Evolutionary conservation across 495 filamentous ascomycete species (phyloP), one percentile per base, ranked within the genome.

Genomic region (Podospora comata): DNA sequence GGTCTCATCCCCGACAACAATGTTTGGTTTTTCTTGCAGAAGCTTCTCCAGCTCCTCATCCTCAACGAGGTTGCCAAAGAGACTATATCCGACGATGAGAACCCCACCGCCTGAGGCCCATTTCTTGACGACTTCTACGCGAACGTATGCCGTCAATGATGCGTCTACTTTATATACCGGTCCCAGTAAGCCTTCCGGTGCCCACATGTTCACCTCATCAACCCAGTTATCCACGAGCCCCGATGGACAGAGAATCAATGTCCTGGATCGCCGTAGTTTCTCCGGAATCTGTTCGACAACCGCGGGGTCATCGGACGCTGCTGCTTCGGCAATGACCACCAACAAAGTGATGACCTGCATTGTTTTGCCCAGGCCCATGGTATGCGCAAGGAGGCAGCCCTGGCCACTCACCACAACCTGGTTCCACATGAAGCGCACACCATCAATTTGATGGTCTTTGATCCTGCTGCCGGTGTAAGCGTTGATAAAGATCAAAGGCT

Each of bases 321-420:
- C 82, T 2, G 92, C 86, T 67, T 89, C 81, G 6, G 88, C 82
- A 65, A 97, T 86, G 18, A 92, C 90, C 4, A 90, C 82, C 2
- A 97, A 83, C 53, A 97, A 77, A 0, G 92, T 89, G 68, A 97
- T 92, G 2, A 87, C 85, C 79, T 97, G 94, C 87, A 97, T 91
- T 0, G 94, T 97, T 78, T 98, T 98, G 16, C 94, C 94, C 18
- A 98, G 78, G 2, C 94, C 94, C 94, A 97, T 97, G 1, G 92
- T 92, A 75, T 97, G 94, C 2, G 94, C 92, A 32, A 98, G 84
- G 3, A 97, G 81, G 72, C 92, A 96, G 5, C 94, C 94, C 74
- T 91, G 87, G 0, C 23, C 5, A 20, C 55, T 26, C n/a, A 75
- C 71, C 6, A 92, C 88, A 27, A 97, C 75, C 67, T 96, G 90